Evolutionary conservation across 2,329 filamentous ascomycete species (phyloP).

Genomic region (Trichoderma cornu-damae): DNA sequence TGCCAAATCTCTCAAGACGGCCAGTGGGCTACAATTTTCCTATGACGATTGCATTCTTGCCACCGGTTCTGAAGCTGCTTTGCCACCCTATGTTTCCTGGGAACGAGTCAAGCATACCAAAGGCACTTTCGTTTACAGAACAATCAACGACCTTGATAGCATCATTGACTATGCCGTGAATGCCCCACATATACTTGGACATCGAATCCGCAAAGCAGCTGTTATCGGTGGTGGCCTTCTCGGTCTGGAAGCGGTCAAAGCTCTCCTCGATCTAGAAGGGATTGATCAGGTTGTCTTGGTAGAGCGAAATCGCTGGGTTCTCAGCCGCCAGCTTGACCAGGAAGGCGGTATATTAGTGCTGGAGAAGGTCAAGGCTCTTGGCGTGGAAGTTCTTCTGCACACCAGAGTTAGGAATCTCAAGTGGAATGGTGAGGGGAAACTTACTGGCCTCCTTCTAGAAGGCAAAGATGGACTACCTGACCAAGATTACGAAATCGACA

Average conservation of each 20-base stretch:
- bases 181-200: slow-evolving; percentile 61
- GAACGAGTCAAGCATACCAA: slow-evolving; percentile 62
- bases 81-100: slow-evolving; percentile 61
- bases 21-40: slow-evolving; percentile 60
- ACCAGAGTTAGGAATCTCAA: slow-evolving; percentile 70
- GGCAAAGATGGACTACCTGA: slow-evolving; percentile 48
- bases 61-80: slow-evolving; percentile 77
- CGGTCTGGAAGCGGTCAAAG: slow-evolving; percentile 48
- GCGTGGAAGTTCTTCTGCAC: slow-evolving; percentile 72
- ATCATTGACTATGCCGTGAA: slow-evolving; percentile 68
- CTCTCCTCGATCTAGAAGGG: slow-evolving; percentile 10
- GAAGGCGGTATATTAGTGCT: slow-evolving; percentile 79
- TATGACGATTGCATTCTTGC: slow-evolving; percentile 82
- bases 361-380: slow-evolving; percentile 72
- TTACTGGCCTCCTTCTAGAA: slow-evolving; percentile 72
- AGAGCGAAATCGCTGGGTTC: slow-evolving; percentile 76
- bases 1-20: slow-evolving; percentile 63
- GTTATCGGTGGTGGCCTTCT: slow-evolving; percentile 82
- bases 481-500: slow-evolving; percentile 68
- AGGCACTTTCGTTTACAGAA: slow-evolving; percentile 86
- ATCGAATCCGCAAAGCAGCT: slow-evolving; percentile 31
- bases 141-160: slow-evolving; percentile 71
- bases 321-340: slow-evolving; percentile 74
- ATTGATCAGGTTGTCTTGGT: slow-evolving; percentile 64
- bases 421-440: slow-evolving; percentile 60